Evolutionary conservation across 306 rosid species (phyloP).

Genomic region (Datisca glomerata): DNA sequence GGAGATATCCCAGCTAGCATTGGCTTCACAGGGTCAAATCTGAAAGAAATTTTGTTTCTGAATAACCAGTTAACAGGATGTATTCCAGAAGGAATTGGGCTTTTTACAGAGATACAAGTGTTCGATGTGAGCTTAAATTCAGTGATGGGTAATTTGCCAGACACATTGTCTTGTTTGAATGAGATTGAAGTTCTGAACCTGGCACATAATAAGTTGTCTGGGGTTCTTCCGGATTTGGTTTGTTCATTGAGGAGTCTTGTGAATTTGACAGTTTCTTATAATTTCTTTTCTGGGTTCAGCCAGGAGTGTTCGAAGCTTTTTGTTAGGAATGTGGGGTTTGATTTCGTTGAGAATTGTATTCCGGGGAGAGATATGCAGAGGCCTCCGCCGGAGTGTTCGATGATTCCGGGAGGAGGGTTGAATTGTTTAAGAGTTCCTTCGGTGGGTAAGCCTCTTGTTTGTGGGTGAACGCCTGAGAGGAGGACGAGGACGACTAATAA

Average conservation of each 20-base stretch:
- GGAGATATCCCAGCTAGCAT: constrained; percentile 75
- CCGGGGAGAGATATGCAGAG: constrained; percentile 79
- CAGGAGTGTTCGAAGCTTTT: constrained; percentile 56
- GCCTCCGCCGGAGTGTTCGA: constrained; percentile 71
- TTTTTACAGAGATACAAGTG: constrained; percentile 73
- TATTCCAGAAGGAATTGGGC: constrained; percentile 83
- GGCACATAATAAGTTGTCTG: constrained; percentile 79
- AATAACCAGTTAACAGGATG: constrained; percentile 83
- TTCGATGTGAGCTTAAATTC: constrained; percentile 77
- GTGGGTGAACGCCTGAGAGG: constrained; percentile 21
- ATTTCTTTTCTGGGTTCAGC: constrained; percentile 94
- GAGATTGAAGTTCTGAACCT: constrained; percentile 63
- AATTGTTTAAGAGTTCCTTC: constrained; percentile 65
- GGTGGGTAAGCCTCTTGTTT: constrained; percentile 48
- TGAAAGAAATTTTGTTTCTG: constrained; percentile 77
- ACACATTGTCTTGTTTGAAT: constrained; percentile 72
- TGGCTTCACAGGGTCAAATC: constrained; percentile 49
- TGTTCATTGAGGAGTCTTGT: constrained; percentile 59
- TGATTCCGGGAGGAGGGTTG: constrained; percentile 63
- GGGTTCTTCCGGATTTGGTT: constrained; percentile 61
- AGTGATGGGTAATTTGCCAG: constrained; percentile 74
- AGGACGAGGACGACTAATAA: no score
- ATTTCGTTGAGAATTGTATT: constrained; percentile 73
- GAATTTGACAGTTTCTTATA: constrained; percentile 70
- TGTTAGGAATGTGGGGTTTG: constrained; percentile 64